Percentiles rank a stretch among this genome's conserved stretches.
Evolutionary conservation across 495 filamentous ascomycete genomes (phyloP).

Genomic region (Tuber magnatum): DNA sequence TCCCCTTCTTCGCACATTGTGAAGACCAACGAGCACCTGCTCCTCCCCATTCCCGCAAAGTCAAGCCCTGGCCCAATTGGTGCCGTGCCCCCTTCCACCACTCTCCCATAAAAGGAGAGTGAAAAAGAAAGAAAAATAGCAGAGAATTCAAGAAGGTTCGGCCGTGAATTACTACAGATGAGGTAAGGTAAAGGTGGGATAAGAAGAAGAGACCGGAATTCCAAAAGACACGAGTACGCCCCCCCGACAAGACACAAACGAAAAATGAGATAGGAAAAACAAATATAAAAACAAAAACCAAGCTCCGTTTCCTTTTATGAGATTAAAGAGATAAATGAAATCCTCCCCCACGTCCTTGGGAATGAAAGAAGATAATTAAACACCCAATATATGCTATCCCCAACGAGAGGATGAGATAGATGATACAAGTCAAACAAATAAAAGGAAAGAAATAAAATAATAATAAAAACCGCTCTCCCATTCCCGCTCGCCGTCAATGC

Average conservation of each 20-base stretch:
- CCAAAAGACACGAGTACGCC: slow-evolving; percentile 8
- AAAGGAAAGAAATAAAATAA: no score
- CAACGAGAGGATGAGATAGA: background rate
- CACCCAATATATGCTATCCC: slow-evolving; percentile 17
- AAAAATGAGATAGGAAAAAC: slow-evolving; percentile 12
- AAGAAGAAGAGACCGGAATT: slow-evolving; percentile 19
- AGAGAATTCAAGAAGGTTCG: slow-evolving; percentile 12
- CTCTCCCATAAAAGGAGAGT: background rate
- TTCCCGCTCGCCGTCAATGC: slow-evolving; percentile 6
- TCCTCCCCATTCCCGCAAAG: background rate
- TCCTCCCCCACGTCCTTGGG: background rate
- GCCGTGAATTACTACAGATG: slow-evolving; percentile 7
- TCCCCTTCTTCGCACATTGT: background rate
- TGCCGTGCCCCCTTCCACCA: background rate
- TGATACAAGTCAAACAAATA: slow-evolving; percentile 2
- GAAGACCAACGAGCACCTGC: background rate
- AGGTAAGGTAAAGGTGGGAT: slow-evolving; percentile 2
- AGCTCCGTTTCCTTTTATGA: slow-evolving; percentile 14
- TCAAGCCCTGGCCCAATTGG: background rate
- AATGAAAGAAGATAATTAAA: slow-evolving; percentile 2
- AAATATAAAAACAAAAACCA: slow-evolving; percentile 20
- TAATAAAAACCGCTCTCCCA: background rate
- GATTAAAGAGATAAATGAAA: slow-evolving; percentile 3
- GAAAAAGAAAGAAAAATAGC: slow-evolving; percentile 13
- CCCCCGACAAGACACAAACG: slow-evolving; percentile 12